These are phyloP conservation scores for Brassica napus DNA, from an alignment of 345 rosid genomes.

Conservation along the genomic window DNA sequence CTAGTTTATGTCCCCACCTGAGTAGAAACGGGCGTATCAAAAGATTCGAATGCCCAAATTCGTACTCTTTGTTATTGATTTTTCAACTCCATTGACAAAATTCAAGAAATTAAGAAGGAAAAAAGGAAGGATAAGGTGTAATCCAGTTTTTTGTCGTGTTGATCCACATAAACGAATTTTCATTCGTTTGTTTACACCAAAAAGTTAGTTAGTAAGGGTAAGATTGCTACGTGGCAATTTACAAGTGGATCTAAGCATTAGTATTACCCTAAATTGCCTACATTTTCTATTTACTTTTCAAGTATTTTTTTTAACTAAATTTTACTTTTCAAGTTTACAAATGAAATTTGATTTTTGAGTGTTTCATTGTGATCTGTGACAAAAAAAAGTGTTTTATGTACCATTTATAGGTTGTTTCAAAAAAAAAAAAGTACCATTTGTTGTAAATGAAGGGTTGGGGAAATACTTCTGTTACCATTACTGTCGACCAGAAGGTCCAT, in stretches of 20 bases:
- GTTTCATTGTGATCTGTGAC: too few relatives aligned
- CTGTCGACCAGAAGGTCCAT: too few relatives aligned
- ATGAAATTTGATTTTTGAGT: too few relatives aligned
- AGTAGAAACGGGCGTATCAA: conserved; percentile 8
- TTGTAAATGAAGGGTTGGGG: too few relatives aligned
- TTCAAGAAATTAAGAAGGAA: neutral
- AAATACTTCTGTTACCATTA: too few relatives aligned
- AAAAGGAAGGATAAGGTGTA: conserved; percentile 33
- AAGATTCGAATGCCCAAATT: conserved; percentile 31
- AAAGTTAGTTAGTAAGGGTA: neutral
- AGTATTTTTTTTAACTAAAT: too few relatives aligned
- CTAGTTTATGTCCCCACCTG: conserved; percentile 3
- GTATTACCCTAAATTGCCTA: neutral
- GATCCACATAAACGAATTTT: conserved; percentile 18
- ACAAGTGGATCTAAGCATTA: neutral
- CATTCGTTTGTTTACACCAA: conserved; percentile 19
- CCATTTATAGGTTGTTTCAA: too few relatives aligned
- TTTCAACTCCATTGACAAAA: conserved; percentile 37
- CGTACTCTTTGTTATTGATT: conserved; percentile 15
- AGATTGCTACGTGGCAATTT: conserved; percentile 25
- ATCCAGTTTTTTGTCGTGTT: conserved; percentile 33
- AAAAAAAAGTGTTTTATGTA: too few relatives aligned
- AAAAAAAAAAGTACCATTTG: too few relatives aligned
- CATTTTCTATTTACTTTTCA: too few relatives aligned
- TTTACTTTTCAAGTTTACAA: too few relatives aligned